phyloP scores from a whole-genome alignment of 2,329 filamentous ascomycete species.

The Apiospora aurea region DNA sequence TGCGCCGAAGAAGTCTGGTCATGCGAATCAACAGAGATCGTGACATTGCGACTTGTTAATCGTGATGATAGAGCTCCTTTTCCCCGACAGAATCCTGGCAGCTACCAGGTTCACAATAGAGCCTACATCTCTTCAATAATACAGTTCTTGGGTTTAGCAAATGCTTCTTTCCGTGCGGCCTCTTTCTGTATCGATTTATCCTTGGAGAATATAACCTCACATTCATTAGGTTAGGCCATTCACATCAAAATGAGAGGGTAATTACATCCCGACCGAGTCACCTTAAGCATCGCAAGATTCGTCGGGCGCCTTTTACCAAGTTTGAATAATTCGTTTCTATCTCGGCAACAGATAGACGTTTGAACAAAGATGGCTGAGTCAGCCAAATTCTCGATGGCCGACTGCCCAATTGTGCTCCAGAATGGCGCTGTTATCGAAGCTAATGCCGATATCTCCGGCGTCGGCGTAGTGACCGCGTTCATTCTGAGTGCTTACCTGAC shows the following conservation, averaged over 20 bases:
- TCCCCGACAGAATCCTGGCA: neutral
- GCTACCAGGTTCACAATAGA: neutral
- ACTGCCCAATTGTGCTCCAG: constrained; percentile 10
- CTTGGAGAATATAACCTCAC: neutral
- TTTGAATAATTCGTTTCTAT: neutral
- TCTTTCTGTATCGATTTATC: neutral
- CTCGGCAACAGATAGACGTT: neutral
- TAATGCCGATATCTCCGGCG: constrained; percentile 24
- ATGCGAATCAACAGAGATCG: neutral
- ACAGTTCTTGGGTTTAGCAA: neutral
- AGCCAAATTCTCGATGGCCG: neutral
- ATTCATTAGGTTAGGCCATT: neutral
- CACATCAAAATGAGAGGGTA: neutral
- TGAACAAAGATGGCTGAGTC: neutral
- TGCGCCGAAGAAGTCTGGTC: neutral
- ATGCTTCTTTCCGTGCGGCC: neutral
- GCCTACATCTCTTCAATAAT: neutral
- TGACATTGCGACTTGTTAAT: neutral
- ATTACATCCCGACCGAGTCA: neutral
- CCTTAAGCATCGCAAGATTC: neutral
- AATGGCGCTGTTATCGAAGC: constrained; percentile 18
- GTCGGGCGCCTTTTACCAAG: neutral
- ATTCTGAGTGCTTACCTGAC: constrained; percentile 24
- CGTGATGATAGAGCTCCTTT: neutral
- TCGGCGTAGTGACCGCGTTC: constrained; percentile 24